phyloP scores from a whole-genome alignment of 169 alveolate genomes.

The Toxoplasma gondii region DNA sequence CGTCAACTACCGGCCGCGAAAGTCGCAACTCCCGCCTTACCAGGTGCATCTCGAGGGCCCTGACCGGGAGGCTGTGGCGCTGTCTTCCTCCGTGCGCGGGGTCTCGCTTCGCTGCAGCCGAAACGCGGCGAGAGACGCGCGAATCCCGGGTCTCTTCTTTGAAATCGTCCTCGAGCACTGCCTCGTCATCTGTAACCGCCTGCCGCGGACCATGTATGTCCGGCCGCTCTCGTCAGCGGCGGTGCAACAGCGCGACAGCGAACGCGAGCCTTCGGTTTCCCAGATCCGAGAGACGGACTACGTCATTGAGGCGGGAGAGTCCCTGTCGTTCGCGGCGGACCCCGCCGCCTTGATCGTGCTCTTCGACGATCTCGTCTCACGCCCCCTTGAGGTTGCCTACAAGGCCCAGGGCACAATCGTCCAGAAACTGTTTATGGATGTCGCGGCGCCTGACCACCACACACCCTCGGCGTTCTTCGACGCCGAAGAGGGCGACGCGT shows the following conservation, averaged over 20 bases:
- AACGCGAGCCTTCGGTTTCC: not conserved
- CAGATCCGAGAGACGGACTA: not conserved
- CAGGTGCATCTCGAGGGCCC: conserved; percentile 38
- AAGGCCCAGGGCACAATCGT: conserved; percentile 38
- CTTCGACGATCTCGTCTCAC: conserved; percentile 23
- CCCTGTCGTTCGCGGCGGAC: conserved; percentile 47
- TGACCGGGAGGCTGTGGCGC: conserved; percentile 18
- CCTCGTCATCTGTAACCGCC: conserved; percentile 46
- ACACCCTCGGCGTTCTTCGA: not conserved
- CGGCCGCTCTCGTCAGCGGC: conserved; percentile 31
- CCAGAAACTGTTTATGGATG: conserved; percentile 52
- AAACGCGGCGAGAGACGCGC: not conserved
- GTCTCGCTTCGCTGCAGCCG: conserved; percentile 35
- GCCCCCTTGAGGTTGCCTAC: conserved; percentile 45
- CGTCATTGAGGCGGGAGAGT: conserved; percentile 50
- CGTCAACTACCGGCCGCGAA: conserved; percentile 25
- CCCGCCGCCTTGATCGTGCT: conserved; percentile 14
- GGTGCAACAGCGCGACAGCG: not conserved
- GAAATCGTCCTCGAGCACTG: conserved; percentile 58
- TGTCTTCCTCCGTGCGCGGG: conserved; percentile 44
- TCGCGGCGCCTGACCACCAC: not conserved
- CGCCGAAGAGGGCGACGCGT: not conserved
- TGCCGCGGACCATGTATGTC: conserved; percentile 47
- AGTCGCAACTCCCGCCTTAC: conserved; percentile 39
- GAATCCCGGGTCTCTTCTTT: conserved; percentile 50